Base-by-base conservation (phyloP, 2,329 filamentous ascomycete species). In the Aspergillus versicolor region DNA sequence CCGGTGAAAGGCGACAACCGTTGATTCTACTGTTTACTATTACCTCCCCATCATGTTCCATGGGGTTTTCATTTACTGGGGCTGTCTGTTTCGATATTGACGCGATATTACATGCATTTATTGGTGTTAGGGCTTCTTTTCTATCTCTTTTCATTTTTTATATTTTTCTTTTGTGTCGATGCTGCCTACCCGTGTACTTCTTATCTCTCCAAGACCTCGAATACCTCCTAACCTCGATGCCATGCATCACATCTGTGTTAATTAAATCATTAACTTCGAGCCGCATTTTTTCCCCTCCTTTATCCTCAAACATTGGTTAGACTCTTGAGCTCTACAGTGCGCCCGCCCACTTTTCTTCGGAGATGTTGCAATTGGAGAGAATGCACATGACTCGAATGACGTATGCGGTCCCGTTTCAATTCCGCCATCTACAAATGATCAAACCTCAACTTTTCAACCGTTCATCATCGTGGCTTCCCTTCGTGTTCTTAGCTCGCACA, bases 341-440 rank as follows among this genome's bases (percentile, higher is more conserved):
- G 13, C 27, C 37, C 34, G 19, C 27, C 37, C 9, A 34, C 24
- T 12, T n/a, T 17, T 30, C 34, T 43, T n/a, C 38, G 24, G 24
- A 27, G 21, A n/a, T 40, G 47, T 49, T n/a, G 47, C 32, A 15
- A 37, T 37, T 19, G 40, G 21, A 37, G 32, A n/a, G 42, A 46
- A 32, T 52, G 64, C 64, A 69, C 65, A 65, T 72, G 68, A 70
- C 67, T 63, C 48, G 53, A 59, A 65, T 73, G 70, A 73, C 70
- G 68, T 72, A 71, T 62, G 38, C 45, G 43, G 30, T 32, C 49
- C 24, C 22, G 27, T 54, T 30, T 42, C 24, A n/a, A 24, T 44
- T 56, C 48, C 56, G 30, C 37, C 13, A 9, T 51, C 27, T 50
- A 19, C 34, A 37, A 21, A 21, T 21, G 21, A 37, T n/a, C 38